Conservation (phyloP, 2,329 filamentous ascomycete genomes). For the Didymella exigua region DNA sequence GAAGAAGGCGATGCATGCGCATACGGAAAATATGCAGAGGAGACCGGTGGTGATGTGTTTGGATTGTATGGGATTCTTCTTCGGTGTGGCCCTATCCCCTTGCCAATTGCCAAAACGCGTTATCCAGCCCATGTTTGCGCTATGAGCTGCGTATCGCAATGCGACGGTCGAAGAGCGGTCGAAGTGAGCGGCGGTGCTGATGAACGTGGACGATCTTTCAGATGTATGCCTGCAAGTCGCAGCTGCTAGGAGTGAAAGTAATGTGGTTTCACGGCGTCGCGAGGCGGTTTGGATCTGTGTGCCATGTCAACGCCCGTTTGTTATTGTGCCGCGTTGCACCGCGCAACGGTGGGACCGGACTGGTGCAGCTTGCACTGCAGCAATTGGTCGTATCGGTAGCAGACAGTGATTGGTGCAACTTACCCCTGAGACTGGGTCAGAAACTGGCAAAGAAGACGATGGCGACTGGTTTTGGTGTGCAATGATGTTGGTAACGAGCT, state of each 20-base stretch:
- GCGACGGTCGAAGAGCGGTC: neutral
- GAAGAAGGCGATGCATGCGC: constrained; percentile 1
- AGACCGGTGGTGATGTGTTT: neutral
- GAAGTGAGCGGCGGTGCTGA: neutral
- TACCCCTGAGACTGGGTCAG: neutral
- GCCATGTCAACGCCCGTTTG: neutral
- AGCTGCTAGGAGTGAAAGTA: neutral
- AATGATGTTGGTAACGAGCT: neutral
- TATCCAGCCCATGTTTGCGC: constrained; percentile 5
- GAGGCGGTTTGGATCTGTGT: neutral
- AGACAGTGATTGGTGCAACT: neutral
- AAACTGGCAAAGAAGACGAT: neutral
- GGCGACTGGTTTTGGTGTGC: neutral
- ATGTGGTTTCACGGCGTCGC: too few species aligned
- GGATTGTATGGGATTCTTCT: neutral
- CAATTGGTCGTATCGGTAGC: too few species aligned
- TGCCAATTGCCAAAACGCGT: constrained; percentile 3
- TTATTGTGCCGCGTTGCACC: constrained; percentile 5
- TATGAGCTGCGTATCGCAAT: neutral
- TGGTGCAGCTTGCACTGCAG: neutral
- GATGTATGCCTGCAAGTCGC: neutral
- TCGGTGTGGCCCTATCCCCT: neutral
- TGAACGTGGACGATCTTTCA: neutral
- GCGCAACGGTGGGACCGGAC: constrained; percentile 1
- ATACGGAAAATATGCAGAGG: neutral